Conservation (phyloP, 2,329 filamentous ascomycete species). For the Kalmusia sp. region DNA sequence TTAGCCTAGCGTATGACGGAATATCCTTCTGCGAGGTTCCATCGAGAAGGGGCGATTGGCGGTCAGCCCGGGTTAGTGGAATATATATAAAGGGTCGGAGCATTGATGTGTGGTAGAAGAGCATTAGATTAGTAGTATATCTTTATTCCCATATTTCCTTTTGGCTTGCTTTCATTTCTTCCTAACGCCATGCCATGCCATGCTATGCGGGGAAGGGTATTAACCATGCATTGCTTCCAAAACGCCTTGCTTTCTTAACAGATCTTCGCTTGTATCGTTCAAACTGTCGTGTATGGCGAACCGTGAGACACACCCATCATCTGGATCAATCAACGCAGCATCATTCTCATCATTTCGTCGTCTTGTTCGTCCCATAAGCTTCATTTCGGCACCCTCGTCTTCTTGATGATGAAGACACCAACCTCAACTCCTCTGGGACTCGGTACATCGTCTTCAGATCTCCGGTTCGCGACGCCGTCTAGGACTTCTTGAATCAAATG, state of each 20-base stretch:
- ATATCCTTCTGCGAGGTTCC: conserved; percentile 8
- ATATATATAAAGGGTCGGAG: background rate
- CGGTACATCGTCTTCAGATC: conserved; percentile 43
- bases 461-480: conserved; percentile 62
- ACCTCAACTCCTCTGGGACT: conserved; percentile 53
- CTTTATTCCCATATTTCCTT: background rate
- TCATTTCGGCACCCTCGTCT: conserved; percentile 14
- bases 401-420: conserved; percentile 55
- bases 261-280: background rate
- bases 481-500: conserved; percentile 66
- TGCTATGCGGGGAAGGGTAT: conserved; percentile 11
- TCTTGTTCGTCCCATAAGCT: too few species aligned
- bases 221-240: conserved; percentile 8
- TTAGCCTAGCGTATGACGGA: conserved; percentile 13
- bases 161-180: background rate
- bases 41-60: conserved; percentile 4
- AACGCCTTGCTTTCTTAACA: conserved; percentile 9
- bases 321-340: too few species aligned
- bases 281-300: background rate
- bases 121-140: conserved; percentile 6
- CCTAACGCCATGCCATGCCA: conserved; percentile 8
- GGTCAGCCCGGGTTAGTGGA: conserved; percentile 4
- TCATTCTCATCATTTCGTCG: background rate
- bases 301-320: too few species aligned
- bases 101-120: background rate